phyloP scores from a whole-genome alignment of 768 basidiomycete species.

The Hirschioporus abietinus region DNA sequence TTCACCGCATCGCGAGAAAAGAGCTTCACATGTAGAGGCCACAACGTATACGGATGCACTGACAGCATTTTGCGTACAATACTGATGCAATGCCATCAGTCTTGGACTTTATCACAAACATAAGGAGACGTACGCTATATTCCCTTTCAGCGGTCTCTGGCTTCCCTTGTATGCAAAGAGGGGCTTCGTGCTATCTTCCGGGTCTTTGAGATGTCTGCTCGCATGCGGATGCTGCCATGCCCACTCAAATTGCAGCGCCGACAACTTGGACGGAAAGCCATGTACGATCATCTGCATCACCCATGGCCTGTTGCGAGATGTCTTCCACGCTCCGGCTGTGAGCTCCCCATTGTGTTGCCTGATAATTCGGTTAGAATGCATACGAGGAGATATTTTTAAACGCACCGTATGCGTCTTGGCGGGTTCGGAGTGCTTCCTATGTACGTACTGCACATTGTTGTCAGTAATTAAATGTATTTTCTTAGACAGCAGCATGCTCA shows the following conservation, averaged over 20 bases:
- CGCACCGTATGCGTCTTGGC: conserved; percentile 56
- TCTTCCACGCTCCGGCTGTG: conserved; percentile 65
- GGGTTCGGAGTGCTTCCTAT: conserved; percentile 71
- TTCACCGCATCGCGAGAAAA: conserved; percentile 61
- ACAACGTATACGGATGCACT: conserved; percentile 59
- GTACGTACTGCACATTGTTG: conserved; percentile 47
- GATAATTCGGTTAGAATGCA: conserved; percentile 1
- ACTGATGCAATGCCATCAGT: conserved; percentile 25
- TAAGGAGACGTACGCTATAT: conserved; percentile 37
- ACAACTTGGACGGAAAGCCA: conserved; percentile 74
- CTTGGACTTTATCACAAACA: conserved; percentile 4
- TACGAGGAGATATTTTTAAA: background rate
- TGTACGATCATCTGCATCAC: conserved; percentile 83
- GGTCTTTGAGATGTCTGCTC: background rate
- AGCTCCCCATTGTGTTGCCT: conserved; percentile 83
- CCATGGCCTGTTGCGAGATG: conserved; percentile 60
- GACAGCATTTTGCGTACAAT: conserved; percentile 60
- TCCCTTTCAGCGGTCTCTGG: conserved; percentile 31
- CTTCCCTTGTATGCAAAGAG: conserved; percentile 30
- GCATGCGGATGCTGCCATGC: conserved; percentile 75
- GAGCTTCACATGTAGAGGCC: conserved; percentile 72
- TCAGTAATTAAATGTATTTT: background rate
- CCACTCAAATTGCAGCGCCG: conserved; percentile 80
- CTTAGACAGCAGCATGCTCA: conserved; percentile 16
- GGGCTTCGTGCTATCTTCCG: background rate